Percentiles rank a stretch among this genome's conserved stretches.
phyloP scores from a whole-genome alignment of 495 filamentous ascomycete species.

The Elasticomyces elasticus region DNA sequence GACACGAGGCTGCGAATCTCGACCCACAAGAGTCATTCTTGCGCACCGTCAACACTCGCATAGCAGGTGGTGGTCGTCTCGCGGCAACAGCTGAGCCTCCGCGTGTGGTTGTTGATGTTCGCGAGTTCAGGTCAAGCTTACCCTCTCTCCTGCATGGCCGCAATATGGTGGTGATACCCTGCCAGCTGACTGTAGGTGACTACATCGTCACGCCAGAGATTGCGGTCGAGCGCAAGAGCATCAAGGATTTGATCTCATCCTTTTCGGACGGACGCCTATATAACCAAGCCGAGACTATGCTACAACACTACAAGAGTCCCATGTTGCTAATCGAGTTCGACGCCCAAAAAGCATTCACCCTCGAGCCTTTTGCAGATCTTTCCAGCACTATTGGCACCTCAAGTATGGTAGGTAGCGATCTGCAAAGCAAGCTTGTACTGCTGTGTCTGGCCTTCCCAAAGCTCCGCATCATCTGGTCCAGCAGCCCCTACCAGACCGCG shows the following conservation, averaged over 20 bases:
- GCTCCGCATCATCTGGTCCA: slow-evolving; percentile 87
- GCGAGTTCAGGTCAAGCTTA: slow-evolving; percentile 87
- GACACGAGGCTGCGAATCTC: slow-evolving; percentile 54
- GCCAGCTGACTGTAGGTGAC: slow-evolving; percentile 92
- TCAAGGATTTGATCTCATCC: slow-evolving; percentile 81
- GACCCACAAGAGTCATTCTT: slow-evolving; percentile 90
- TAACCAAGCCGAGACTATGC: slow-evolving; percentile 88
- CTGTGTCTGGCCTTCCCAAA: slow-evolving; percentile 86
- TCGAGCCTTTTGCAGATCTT: slow-evolving; percentile 81
- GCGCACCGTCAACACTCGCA: slow-evolving; percentile 90
- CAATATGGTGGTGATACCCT: slow-evolving; percentile 75
- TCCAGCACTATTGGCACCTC: slow-evolving; percentile 52
- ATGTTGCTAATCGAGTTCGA: slow-evolving; percentile 97
- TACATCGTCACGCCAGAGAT: slow-evolving; percentile 86
- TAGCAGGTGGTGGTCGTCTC: slow-evolving; percentile 83
- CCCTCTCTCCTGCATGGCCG: slow-evolving; percentile 85
- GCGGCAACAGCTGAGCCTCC: slow-evolving; percentile 87
- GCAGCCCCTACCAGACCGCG: slow-evolving; percentile 87
- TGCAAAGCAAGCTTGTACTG: slow-evolving; percentile 86
- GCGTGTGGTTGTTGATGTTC: slow-evolving; percentile 85
- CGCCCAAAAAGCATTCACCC: slow-evolving; percentile 91
- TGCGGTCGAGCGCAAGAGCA: slow-evolving; percentile 87
- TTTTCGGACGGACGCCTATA: slow-evolving; percentile 86
- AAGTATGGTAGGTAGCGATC: slow-evolving; percentile 50
- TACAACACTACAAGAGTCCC: slow-evolving; percentile 78